Percentiles rank a stretch among this genome's conserved stretches.
phyloP scores from a whole-genome alignment of 805 yeast genomes.

The Cyberlindnera saturnus region DNA sequence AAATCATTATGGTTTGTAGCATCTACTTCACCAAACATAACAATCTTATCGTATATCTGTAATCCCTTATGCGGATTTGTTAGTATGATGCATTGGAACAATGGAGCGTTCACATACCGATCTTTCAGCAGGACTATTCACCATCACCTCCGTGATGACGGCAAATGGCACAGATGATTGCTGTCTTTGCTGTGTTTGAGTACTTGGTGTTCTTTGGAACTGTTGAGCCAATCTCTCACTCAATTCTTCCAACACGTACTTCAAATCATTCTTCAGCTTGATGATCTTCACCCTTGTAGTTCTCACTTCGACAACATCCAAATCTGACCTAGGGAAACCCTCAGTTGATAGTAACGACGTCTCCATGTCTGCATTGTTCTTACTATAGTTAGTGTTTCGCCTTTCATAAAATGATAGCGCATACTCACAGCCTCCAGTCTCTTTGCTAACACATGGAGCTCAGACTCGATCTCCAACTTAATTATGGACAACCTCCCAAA shows the following conservation, averaged over 20 bases:
- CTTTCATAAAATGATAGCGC: too few relatives aligned
- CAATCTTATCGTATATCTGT: constrained; percentile 38
- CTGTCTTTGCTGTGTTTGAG: not conserved
- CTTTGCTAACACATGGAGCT: constrained; percentile 6
- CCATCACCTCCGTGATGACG: constrained; percentile 15
- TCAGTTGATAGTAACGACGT: constrained; percentile 61
- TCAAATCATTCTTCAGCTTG: constrained; percentile 64
- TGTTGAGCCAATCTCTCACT: constrained; percentile 41
- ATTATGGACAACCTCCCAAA: constrained; percentile 6
- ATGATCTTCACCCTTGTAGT: constrained; percentile 57
- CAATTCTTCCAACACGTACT: constrained; percentile 39
- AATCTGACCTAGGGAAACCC: constrained; percentile 82
- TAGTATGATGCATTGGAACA: not conserved
- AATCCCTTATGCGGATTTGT: constrained; percentile 37
- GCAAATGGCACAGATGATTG: constrained; percentile 45
- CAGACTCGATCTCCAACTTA: constrained; percentile 11
- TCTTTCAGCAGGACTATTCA: constrained; percentile 44
- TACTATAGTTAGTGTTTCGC: constrained; percentile 2
- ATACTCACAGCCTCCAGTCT: constrained; percentile 24
- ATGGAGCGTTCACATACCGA: constrained; percentile 4
- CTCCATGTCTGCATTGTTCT: constrained; percentile 52
- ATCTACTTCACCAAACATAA: constrained; percentile 44
- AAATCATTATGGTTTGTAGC: constrained; percentile 52
- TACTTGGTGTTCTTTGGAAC: constrained; percentile 22
- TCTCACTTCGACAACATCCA: constrained; percentile 71